phyloP scores from a whole-genome alignment of 192 early-diverging fungal species.

The Jimgerdemannia flammicorona region DNA sequence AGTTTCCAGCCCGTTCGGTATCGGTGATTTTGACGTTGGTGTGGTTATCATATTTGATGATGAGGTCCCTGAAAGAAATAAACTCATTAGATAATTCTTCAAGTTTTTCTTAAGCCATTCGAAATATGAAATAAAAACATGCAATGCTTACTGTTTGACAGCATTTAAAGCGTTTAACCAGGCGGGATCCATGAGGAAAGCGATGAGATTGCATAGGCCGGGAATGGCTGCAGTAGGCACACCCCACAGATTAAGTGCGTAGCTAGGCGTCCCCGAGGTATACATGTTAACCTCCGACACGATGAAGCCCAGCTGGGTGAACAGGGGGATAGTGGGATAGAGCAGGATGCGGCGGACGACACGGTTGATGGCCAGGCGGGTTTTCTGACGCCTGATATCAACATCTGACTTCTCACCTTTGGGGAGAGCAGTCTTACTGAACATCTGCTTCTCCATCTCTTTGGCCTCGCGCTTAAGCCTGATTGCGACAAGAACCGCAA shows the following conservation, averaged over 20 bases:
- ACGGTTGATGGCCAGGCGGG: constrained; percentile 7
- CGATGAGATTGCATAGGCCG: constrained; percentile 12
- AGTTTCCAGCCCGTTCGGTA: too few species aligned
- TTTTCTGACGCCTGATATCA: constrained; percentile 3
- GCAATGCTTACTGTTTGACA: constrained; percentile 3
- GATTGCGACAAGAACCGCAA: constrained; percentile 6
- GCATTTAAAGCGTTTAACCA: not conserved
- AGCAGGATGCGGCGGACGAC: constrained; percentile 15
- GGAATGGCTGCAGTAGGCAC: constrained; percentile 7
- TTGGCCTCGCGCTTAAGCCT: constrained; percentile 1
- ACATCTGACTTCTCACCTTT: constrained; percentile 6
- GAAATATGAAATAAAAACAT: not conserved
- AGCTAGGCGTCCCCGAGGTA: not conserved
- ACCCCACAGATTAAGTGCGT: constrained; percentile 11
- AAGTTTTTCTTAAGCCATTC: too few species aligned
- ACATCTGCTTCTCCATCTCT: constrained; percentile 3
- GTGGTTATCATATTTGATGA: not conserved
- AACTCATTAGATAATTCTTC: too few species aligned
- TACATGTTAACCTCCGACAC: constrained; percentile 15
- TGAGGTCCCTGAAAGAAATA: not conserved
- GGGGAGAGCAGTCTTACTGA: not conserved
- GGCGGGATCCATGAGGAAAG: constrained; percentile 15
- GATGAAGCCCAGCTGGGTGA: constrained; percentile 15
- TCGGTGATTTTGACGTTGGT: not conserved
- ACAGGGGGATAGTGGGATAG: constrained; percentile 10